Evolutionary conservation across 441 rosid species (phyloP).

Genomic region (Cnidoscolus chayamansa): DNA sequence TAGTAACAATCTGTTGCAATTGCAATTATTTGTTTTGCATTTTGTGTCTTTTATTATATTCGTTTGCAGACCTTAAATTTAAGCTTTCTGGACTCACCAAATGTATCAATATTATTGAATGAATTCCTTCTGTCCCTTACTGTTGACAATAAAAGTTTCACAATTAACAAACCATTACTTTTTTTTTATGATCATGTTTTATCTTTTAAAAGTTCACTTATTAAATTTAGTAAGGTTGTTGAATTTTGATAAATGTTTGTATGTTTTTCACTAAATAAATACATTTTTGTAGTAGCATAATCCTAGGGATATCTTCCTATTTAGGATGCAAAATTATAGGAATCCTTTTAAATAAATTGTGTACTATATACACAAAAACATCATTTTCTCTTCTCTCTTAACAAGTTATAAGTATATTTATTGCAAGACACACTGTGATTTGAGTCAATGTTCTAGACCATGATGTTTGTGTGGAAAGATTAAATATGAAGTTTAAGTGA

Average conservation of each 20-base stretch:
- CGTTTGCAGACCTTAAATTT: not conserved
- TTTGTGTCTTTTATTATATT: not conserved
- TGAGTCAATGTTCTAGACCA: not conserved
- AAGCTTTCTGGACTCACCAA: not conserved
- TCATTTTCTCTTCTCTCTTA: not conserved
- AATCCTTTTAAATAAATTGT: too few relatives aligned
- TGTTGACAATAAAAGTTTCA: too few relatives aligned
- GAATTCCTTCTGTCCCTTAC: too few relatives aligned
- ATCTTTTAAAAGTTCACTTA: not conserved
- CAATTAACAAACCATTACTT: too few relatives aligned
- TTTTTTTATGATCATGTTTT: not conserved
- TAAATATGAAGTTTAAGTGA: not conserved
- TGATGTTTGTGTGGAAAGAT: not conserved
- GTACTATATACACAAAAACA: too few relatives aligned
- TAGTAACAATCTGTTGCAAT: not conserved
- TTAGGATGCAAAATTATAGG: too few relatives aligned
- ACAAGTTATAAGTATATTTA: not conserved
- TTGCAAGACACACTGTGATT: not conserved
- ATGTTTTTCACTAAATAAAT: not conserved
- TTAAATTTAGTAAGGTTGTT: not conserved
- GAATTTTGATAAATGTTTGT: not conserved
- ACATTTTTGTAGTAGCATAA: not conserved
- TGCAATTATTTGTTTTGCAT: not conserved
- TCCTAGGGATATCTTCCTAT: too few relatives aligned
- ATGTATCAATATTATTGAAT: too few relatives aligned